phyloP scores from a whole-genome alignment of 768 basidiomycete species.

The Lactarius psammicola region DNA sequence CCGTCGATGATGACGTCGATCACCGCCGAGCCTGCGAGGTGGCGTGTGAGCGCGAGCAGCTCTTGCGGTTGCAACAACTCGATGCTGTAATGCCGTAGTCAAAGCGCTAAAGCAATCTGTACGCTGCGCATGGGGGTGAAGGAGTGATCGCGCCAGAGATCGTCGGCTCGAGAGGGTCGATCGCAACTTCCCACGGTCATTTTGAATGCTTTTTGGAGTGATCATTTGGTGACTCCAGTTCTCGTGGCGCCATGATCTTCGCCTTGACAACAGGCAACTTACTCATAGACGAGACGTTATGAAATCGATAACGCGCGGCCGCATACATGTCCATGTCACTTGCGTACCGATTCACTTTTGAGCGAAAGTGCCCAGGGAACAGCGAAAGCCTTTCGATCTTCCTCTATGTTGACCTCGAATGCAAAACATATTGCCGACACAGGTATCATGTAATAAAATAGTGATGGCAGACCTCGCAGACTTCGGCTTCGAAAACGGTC shows the following conservation, averaged over 20 bases:
- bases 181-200: conserved; percentile 14
- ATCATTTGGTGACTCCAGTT: conserved; percentile 13
- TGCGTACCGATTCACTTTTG: conserved; percentile 16
- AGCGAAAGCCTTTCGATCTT: conserved; percentile 24
- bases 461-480: conserved; percentile 24
- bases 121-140: conserved; percentile 49
- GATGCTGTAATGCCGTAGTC: conserved; percentile 45
- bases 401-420: conserved; percentile 21
- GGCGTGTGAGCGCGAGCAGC: conserved; percentile 56
- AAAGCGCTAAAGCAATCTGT: conserved; percentile 5
- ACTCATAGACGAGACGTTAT: conserved; percentile 28
- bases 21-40: conserved; percentile 71
- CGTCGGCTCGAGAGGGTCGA: conserved; percentile 56
- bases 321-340: neutral
- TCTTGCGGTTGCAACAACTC: conserved; percentile 55
- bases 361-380: conserved; percentile 25
- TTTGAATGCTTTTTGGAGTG: conserved; percentile 30
- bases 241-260: conserved; percentile 4
- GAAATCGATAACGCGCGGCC: neutral
- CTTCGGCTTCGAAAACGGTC: conserved; percentile 17
- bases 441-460: conserved; percentile 17
- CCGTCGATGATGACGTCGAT: conserved; percentile 77
- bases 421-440: conserved; percentile 29
- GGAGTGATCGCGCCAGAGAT: conserved; percentile 83
- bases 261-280: conserved; percentile 25